Conservation (phyloP, 2,329 filamentous ascomycete genomes). For the Tetracladium maxilliforme region DNA sequence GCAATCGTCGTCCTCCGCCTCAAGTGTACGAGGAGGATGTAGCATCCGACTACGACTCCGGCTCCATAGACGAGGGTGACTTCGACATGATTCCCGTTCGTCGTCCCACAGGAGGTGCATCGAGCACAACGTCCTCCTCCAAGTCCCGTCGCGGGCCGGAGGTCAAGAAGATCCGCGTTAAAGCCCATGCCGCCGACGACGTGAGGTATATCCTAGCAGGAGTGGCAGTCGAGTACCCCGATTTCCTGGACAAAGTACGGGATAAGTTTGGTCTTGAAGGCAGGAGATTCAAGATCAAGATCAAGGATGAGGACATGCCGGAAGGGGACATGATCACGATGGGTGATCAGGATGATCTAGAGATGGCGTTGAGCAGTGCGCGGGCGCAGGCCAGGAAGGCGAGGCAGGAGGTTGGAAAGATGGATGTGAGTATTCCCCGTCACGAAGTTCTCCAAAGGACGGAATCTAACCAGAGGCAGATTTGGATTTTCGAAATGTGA, state of each 20-base stretch:
- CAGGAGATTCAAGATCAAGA: slow-evolving; percentile 75
- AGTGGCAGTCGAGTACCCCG: slow-evolving; percentile 55
- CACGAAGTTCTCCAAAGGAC: neutral
- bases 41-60: slow-evolving; percentile 56
- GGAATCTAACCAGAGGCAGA: neutral
- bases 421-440: slow-evolving; percentile 58
- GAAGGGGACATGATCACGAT: slow-evolving; percentile 91
- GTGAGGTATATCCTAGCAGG: slow-evolving; percentile 86
- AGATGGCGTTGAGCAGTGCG: slow-evolving; percentile 65
- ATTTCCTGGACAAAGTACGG: slow-evolving; percentile 65
- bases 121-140: slow-evolving; percentile 21
- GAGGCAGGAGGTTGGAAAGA: slow-evolving; percentile 72
- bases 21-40: slow-evolving; percentile 66
- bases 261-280: slow-evolving; percentile 78
- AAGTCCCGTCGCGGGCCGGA: slow-evolving; percentile 43
- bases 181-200: slow-evolving; percentile 75
- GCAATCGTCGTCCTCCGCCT: slow-evolving; percentile 27
- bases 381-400: slow-evolving; percentile 58
- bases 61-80: slow-evolving; percentile 58
- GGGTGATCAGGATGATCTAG: slow-evolving; percentile 90
- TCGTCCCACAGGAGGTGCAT: slow-evolving; percentile 22
- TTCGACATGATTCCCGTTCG: slow-evolving; percentile 63
- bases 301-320: slow-evolving; percentile 62
- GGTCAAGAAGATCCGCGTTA: slow-evolving; percentile 70
- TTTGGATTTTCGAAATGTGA: slow-evolving; percentile 8